Percentiles rank a stretch among this genome's conserved stretches.
phyloP scores from a whole-genome alignment of 2,329 filamentous ascomycete genomes.

The Penicillium sp. region DNA sequence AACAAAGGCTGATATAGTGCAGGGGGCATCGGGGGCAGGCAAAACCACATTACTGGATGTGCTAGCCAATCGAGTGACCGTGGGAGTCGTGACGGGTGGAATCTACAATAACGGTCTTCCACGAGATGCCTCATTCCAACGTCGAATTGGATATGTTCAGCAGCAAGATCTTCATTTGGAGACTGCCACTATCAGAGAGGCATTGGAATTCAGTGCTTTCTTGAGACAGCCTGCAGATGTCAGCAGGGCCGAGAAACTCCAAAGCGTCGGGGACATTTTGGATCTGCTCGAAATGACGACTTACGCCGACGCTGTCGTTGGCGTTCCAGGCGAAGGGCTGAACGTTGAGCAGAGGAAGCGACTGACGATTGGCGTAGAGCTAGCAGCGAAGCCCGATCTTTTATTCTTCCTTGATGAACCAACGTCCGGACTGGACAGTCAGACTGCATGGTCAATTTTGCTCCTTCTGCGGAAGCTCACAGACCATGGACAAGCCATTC shows the following conservation, averaged over 20 bases:
- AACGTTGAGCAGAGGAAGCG: constrained; percentile 61
- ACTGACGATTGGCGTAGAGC: constrained; percentile 86
- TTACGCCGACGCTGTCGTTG: not conserved
- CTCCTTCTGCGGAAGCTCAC: constrained; percentile 84
- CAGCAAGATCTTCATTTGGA: constrained; percentile 74
- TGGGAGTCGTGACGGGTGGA: constrained; percentile 64
- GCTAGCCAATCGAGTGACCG: constrained; percentile 57
- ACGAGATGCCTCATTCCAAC: constrained; percentile 57
- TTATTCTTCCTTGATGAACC: constrained; percentile 90
- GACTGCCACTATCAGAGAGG: constrained; percentile 82
- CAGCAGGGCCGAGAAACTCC: constrained; percentile 43
- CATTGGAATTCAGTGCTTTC: constrained; percentile 76
- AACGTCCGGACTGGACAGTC: constrained; percentile 83
- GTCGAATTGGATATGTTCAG: constrained; percentile 66
- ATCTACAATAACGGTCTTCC: constrained; percentile 64
- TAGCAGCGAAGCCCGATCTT: constrained; percentile 82
- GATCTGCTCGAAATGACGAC: not conserved
- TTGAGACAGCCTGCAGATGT: constrained; percentile 75
- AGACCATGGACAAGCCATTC: constrained; percentile 79
- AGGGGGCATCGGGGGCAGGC: constrained; percentile 59
- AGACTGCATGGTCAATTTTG: constrained; percentile 86
- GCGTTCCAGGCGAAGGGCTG: not conserved
- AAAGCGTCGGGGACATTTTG: not conserved
- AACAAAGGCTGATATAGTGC: not conserved
- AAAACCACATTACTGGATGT: constrained; percentile 61